phyloP scores from a whole-genome alignment of 75 land plant species.

The Pinus taeda region DNA sequence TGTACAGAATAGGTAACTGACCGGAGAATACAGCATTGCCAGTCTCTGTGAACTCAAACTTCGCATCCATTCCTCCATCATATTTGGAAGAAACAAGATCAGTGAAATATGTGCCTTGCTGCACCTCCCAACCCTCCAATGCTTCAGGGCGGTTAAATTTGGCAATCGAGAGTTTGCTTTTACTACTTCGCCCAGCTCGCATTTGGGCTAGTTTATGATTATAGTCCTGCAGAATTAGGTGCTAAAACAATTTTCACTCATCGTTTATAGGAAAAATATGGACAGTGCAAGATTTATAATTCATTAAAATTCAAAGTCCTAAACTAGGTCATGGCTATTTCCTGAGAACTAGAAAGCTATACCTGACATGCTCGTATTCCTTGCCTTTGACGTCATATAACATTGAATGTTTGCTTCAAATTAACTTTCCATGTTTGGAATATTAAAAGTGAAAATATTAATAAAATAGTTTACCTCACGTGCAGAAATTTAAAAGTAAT shows the following conservation, averaged over 20 bases:
- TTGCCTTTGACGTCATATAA: background rate
- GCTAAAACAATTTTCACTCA: background rate
- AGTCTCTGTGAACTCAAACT: constrained; percentile 66
- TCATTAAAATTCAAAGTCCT: background rate
- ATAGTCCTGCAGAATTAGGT: constrained; percentile 64
- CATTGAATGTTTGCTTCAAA: background rate
- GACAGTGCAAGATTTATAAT: background rate
- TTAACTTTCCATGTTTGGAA: background rate
- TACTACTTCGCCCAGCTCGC: constrained; percentile 95
- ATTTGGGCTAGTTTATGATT: constrained; percentile 85
- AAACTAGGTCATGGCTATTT: constrained; percentile 1
- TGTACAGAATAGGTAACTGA: constrained; percentile 4
- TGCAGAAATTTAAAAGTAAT: too few species aligned
- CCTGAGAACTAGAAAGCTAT: background rate
- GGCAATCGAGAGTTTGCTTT: constrained; percentile 88
- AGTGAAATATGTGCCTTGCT: constrained; percentile 80
- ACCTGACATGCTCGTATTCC: background rate
- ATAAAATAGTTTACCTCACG: background rate
- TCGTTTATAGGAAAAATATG: background rate
- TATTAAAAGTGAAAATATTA: background rate
- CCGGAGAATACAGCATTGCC: constrained; percentile 87
- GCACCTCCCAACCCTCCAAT: constrained; percentile 75
- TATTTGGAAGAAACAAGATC: constrained; percentile 72
- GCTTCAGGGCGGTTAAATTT: constrained; percentile 71
- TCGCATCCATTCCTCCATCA: constrained; percentile 90